Evolutionary conservation across 176 grass and related monocot species (phyloP).

Genomic region (Eremochloa ophiuroides): DNA sequence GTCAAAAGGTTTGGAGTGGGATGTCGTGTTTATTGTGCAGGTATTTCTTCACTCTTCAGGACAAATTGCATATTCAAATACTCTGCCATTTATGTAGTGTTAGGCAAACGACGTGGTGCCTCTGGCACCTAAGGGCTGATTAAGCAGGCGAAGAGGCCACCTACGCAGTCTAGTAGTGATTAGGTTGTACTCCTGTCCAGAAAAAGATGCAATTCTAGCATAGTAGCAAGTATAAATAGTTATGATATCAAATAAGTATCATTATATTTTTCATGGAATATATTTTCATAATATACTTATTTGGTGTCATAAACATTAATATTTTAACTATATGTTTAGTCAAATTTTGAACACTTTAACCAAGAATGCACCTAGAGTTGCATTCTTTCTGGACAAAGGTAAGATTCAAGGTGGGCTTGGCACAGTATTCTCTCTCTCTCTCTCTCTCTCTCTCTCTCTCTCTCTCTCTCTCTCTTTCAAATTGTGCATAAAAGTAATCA

Average conservation of each 20-base stretch:
- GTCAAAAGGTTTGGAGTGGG: conserved; percentile 99
- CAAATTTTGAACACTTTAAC: not conserved
- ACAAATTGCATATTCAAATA: conserved; percentile 7
- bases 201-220: too few species aligned
- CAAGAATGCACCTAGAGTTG: not conserved
- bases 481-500: not conserved
- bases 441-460: too few species aligned
- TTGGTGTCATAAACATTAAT: not conserved
- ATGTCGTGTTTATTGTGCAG: conserved; percentile 91
- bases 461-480: not conserved
- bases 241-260: not conserved
- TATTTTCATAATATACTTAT: not conserved
- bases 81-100: not conserved
- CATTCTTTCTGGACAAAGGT: not conserved
- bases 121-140: not conserved
- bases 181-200: not conserved
- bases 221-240: too few species aligned
- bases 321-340: not conserved
- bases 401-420: not conserved
- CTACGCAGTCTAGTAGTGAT: not conserved
- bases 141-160: not conserved
- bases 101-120: not conserved
- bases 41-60: conserved; percentile 45
- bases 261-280: not conserved
- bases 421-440: too few species aligned